Percentiles rank a stretch among this genome's conserved stretches.
Evolutionary conservation across 176 grass and related monocot species (phyloP).

Genomic region (Musa acuminata): DNA sequence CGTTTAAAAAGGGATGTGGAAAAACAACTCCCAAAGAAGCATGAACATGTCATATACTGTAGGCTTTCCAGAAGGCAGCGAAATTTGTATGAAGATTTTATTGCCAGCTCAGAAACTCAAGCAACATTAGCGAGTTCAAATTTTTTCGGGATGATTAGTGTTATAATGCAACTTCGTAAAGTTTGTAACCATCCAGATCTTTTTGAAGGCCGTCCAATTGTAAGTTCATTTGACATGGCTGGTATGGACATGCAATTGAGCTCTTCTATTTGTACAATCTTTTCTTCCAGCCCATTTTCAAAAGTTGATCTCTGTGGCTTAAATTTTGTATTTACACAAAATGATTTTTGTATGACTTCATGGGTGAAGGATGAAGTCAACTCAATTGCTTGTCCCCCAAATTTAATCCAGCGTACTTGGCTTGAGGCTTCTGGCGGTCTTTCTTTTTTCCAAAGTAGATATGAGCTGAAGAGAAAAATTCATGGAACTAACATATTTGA

Average conservation of each 20-base stretch:
- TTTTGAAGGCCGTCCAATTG: conserved; percentile 94
- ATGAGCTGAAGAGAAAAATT: conserved; percentile 28
- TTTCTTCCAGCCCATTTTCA: conserved; percentile 54
- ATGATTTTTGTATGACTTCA: conserved; percentile 77
- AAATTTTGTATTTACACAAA: conserved; percentile 81
- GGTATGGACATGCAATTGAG: conserved; percentile 71
- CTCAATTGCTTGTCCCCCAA: conserved; percentile 32
- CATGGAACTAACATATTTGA: conserved; percentile 66
- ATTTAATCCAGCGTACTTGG: conserved; percentile 21
- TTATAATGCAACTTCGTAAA: conserved; percentile 99
- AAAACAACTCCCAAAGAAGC: conserved; percentile 91
- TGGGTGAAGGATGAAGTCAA: conserved; percentile 66
- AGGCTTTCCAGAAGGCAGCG: conserved; percentile 89
- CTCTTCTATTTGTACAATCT: conserved; percentile 63
- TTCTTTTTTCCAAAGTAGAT: conserved; percentile 23
- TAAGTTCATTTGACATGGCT: conserved; percentile 98
- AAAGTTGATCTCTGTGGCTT: conserved; percentile 56
- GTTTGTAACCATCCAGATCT: conserved; percentile 99
- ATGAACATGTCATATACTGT: conserved; percentile 93
- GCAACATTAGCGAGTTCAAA: conserved; percentile 75
- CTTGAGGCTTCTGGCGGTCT: conserved; percentile 5
- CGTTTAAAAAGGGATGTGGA: conserved; percentile 94
- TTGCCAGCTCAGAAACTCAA: conserved; percentile 90
- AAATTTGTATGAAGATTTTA: conserved; percentile 98
- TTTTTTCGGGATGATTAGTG: conserved; percentile 99